Percentiles rank a stretch among this genome's conserved stretches.
These are phyloP conservation scores for Cystobasidium slooffiae DNA, from an alignment of 1,284 basidiomycete genomes.

Conservation along the genomic window DNA sequence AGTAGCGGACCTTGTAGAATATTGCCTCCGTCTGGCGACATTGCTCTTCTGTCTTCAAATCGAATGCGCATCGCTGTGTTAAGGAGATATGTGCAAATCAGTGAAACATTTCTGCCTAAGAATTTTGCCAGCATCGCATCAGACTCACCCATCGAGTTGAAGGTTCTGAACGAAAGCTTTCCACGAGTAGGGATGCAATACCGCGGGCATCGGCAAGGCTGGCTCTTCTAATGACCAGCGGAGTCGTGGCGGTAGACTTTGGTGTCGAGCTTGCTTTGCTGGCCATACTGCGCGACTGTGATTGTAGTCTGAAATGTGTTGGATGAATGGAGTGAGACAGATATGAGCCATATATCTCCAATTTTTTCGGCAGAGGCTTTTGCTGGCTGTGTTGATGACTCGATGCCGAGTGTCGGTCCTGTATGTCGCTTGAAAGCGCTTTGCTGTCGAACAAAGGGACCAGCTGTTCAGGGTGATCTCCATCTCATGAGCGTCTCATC, in stretches of 20 bases:
- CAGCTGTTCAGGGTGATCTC: background rate
- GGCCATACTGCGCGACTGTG: too few species aligned
- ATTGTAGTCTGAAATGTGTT: background rate
- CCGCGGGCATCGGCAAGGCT: background rate
- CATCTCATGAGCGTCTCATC: conserved; percentile 11
- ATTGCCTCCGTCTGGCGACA: too few species aligned
- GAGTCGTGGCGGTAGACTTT: background rate
- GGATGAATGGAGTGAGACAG: background rate
- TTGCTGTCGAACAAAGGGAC: background rate
- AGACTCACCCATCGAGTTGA: background rate
- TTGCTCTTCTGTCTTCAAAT: too few species aligned
- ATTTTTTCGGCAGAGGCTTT: too few species aligned
- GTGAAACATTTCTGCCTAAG: too few species aligned
- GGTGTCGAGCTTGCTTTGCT: too few species aligned
- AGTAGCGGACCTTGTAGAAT: too few species aligned
- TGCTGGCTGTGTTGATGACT: too few species aligned
- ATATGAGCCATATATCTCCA: background rate
- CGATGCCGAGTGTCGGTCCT: too few species aligned
- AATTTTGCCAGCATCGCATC: too few species aligned
- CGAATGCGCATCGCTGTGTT: too few species aligned
- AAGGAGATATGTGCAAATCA: too few species aligned
- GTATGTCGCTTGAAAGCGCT: background rate
- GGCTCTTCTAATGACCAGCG: background rate
- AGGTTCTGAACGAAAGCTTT: background rate
- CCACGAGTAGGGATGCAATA: background rate